Evolutionary conservation across 2,329 filamentous ascomycete genomes (phyloP), one percentile per base, ranked within the genome.

Genomic region (Epichloe festucae): DNA sequence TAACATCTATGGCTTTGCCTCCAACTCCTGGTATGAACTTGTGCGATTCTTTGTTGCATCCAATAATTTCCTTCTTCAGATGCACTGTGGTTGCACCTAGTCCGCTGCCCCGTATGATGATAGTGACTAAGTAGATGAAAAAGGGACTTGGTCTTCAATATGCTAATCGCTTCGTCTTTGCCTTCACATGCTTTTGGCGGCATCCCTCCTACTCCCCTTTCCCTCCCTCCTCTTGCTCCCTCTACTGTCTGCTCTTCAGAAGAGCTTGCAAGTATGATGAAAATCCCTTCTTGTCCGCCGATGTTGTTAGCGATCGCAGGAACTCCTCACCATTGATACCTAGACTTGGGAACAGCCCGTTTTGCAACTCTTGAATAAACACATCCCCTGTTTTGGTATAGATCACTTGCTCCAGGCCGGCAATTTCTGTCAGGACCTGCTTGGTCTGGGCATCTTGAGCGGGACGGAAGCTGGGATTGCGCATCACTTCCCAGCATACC

Each of bases 371-470:
- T 54, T 79, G 76, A 23, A 91, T 76, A 65, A 95, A 97, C 52
- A 81, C 76, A 49, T 86, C 79, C 27, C 93, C 93, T 12, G 88
- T 91, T 72, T 97, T 97, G 58, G 80, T 77, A 64, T 96, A 91
- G 55, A 98, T 93, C 38, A 80, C 84, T 68, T 93, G 89, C 68
- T 98, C 89, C 53, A 98, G 70, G 3, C 77, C 79, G 3, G 89
- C 89, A 55, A 95, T 89, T 71, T 98, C 93, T 51, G 82, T 83
- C 40, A 98, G 77, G 1, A 96, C 87, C 66, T 90, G 85, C 65
- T 86, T 87, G 36, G 87, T 87, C 70, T 95, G 89, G 1, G 90
- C 89, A 65, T 98, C 93, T 51, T 72, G 70, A 56, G 83, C 82
- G 1, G 88, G 81, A 57, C 85, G 85, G 75, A 97, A 96, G 19